Evolutionary conservation across 768 basidiomycete species (phyloP), one percentile per base, ranked within the genome.

Genomic region (Postia placenta): DNA sequence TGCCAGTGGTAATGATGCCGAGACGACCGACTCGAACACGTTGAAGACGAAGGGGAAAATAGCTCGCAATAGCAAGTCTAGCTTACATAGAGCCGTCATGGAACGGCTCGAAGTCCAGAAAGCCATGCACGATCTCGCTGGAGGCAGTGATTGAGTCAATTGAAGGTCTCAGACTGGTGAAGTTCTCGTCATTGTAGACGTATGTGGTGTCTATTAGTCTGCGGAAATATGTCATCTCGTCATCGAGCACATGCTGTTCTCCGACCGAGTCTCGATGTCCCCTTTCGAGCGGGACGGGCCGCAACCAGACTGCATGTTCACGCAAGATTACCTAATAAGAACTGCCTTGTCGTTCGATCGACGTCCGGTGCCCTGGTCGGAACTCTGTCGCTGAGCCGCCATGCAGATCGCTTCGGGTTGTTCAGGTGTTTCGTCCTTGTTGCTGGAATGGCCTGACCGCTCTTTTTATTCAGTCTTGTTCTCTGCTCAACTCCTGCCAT

Each of bases 21-120:
- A 51, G 20, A 47, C 47, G 20, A 30, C 50, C 25, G 39, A 51
- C 11, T 49, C 54, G 12, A 47, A 52, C 19, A 28, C 45, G 25
- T 33, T 42, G 1, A 63, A 63, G 47, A 52, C 50, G 19, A 64
- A 66, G 51, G 55, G 50, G 12, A 63, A 64, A 42, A 17, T 49
- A 11, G 52, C 33, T 2, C 52, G 57, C 6, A 75, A 72, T n/a
- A 71, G 69, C 22, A 67, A 69, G 37, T 83, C 84, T 5, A 87
- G 83, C 58, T 61, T 90, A 49, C 83, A 87, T 50, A 72, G 80
- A 33, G 86, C 87, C 0, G 85, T 89, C 2, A 69, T 90, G 72
- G 86, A 88, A 55, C 76, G 72, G 54, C 62, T 88, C 20, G 86
- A 89, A 63, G 83, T 90, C 5, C 79, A 87, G 61, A 78, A 78